Conservation (phyloP, 208 protist species). For the Trypanosoma rangeli region DNA sequence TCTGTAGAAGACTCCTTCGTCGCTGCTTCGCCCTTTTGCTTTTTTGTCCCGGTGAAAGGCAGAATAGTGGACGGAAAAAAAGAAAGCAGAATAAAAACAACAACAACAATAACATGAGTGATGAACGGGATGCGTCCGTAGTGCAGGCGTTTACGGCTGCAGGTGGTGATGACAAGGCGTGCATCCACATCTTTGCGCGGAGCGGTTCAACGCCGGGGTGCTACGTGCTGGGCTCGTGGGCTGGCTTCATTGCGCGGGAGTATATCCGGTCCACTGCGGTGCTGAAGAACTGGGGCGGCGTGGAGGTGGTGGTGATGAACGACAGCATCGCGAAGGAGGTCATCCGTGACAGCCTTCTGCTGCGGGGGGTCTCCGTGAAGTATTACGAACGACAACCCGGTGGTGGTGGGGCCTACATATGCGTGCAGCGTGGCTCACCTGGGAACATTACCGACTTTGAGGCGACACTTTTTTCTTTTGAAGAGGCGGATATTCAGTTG, state of each 20-base stretch:
- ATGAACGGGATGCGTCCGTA: constrained; percentile 68
- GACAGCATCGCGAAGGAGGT: constrained; percentile 82
- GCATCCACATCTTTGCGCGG: constrained; percentile 77
- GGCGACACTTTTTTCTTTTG: constrained; percentile 83
- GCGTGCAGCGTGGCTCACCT: constrained; percentile 84
- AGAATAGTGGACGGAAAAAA: neutral
- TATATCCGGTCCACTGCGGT: constrained; percentile 88
- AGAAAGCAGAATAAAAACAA: constrained; percentile 1
- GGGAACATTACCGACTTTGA: constrained; percentile 91
- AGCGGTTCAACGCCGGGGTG: constrained; percentile 53
- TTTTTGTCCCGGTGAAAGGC: neutral
- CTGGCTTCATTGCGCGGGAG: constrained; percentile 64
- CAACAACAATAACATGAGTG: constrained; percentile 41
- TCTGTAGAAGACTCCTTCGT: neutral
- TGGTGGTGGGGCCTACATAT: constrained; percentile 49
- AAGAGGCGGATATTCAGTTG: constrained; percentile 87
- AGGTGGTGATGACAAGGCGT: constrained; percentile 63
- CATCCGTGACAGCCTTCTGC: constrained; percentile 86
- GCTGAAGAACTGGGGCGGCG: constrained; percentile 67
- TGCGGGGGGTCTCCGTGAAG: constrained; percentile 71
- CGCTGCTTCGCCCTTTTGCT: neutral
- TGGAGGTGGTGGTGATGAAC: constrained; percentile 79
- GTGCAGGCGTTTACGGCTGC: constrained; percentile 61
- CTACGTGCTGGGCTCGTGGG: constrained; percentile 83
- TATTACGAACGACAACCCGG: constrained; percentile 63